Evolutionary conservation across 2,329 filamentous ascomycete species (phyloP).

Genomic region (Cercospora sojina): DNA sequence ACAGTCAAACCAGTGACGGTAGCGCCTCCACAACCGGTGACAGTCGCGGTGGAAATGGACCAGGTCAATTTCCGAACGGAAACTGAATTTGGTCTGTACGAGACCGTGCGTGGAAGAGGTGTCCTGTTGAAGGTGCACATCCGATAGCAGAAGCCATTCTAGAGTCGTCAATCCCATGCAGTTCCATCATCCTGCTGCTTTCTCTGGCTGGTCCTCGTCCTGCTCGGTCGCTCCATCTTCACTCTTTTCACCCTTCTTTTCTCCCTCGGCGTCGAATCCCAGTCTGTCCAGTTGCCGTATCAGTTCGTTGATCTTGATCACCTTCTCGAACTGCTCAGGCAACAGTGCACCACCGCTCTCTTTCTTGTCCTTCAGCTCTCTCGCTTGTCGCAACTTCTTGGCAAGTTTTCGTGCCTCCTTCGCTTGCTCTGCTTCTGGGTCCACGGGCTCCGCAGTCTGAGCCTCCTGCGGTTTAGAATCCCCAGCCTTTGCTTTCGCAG

Average conservation of each 20-base stretch:
- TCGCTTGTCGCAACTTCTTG: constrained; percentile 94
- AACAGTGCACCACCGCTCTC: constrained; percentile 78
- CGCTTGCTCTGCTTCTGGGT: constrained; percentile 75
- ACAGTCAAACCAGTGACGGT: constrained; percentile 1
- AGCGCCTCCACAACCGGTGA: constrained; percentile 19
- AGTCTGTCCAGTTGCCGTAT: constrained; percentile 82
- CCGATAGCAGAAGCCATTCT: constrained; percentile 16
- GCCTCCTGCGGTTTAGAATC: constrained; percentile 24
- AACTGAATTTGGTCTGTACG: constrained; percentile 47
- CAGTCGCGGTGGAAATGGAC: constrained; percentile 38
- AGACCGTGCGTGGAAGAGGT: constrained; percentile 38
- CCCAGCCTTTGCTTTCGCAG: constrained; percentile 56
- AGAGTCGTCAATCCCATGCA: background rate
- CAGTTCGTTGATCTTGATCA: constrained; percentile 94
- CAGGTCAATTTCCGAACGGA: constrained; percentile 46
- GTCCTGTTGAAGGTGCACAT: constrained; percentile 31
- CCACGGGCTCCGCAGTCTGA: constrained; percentile 49
- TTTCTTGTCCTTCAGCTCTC: constrained; percentile 86
- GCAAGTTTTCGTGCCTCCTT: constrained; percentile 89
- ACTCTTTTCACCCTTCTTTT: constrained; percentile 45
- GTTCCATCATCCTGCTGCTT: constrained; percentile 12
- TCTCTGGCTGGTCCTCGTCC: background rate
- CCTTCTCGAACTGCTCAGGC: constrained; percentile 94
- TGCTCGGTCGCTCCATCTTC: background rate
- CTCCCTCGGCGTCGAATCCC: constrained; percentile 78